These are phyloP conservation scores for Hanseniaspora valbyensis DNA, from an alignment of 805 yeast species.

Conservation along the genomic window DNA sequence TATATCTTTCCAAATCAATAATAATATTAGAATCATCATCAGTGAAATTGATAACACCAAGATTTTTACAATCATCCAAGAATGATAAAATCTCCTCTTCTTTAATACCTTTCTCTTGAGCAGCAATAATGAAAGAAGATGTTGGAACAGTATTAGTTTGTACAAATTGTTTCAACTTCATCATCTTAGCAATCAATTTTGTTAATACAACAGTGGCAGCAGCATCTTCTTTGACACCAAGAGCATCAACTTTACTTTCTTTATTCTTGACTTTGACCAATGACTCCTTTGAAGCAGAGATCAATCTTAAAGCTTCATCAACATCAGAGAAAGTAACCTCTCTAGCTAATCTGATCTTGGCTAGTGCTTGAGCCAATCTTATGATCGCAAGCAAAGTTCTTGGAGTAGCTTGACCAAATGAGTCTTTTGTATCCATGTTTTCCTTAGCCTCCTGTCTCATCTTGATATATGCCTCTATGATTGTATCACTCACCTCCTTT, in stretches of 20 bases:
- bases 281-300: slow-evolving; percentile 78
- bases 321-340: slow-evolving; percentile 69
- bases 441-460: slow-evolving; percentile 87
- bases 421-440: slow-evolving; percentile 56
- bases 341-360: slow-evolving; percentile 72
- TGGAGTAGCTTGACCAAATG: slow-evolving; percentile 88
- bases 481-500: slow-evolving; percentile 71
- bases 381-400: slow-evolving; percentile 85
- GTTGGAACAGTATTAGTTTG: slow-evolving; percentile 1
- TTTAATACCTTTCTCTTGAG: background rate
- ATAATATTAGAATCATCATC: slow-evolving; percentile 22
- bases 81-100: background rate
- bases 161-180: slow-evolving; percentile 27
- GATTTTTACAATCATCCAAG: background rate
- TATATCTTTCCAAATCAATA: slow-evolving; percentile 23
- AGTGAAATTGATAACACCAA: slow-evolving; percentile 7
- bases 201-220: slow-evolving; percentile 59
- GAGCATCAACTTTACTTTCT: slow-evolving; percentile 24
- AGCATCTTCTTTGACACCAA: slow-evolving; percentile 39
- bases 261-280: slow-evolving; percentile 45
- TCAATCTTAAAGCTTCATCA: slow-evolving; percentile 85
- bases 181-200: slow-evolving; percentile 57
- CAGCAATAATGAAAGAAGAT: background rate
- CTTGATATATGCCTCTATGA: slow-evolving; percentile 74
- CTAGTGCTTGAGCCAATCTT: slow-evolving; percentile 89